Base-by-base conservation (phyloP, 345 rosid genomes). In the Cardamine occulta region DNA sequence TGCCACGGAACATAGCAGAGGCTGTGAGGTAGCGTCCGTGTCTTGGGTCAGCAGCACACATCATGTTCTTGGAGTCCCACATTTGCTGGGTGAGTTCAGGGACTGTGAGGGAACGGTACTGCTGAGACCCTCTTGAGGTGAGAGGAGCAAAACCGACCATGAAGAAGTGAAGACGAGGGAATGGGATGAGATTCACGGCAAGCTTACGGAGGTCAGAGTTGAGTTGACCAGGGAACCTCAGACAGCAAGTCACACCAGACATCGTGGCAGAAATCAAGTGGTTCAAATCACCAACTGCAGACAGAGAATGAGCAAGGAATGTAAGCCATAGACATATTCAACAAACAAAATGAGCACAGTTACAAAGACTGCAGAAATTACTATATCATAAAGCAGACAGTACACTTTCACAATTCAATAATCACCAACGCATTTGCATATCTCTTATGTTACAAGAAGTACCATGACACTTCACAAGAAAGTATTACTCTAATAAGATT, bases 101-200 rank as follows among this genome's bases (percentile, higher is more conserved):
- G 15, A 73, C 74, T 2, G 81, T 21, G 54, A 82, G 78, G 7
- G 82, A 26, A 1, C 75, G 78, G 75, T 79, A 82, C 51, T 79
- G 73, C 56, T 82, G 82, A 14, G 84, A 82, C 7, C 84, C 84
- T 79, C 80, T 70, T 3, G 84, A 75, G 8, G 82, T 82, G 39
- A 82, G 67, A 12, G 84, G 82, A 31, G 80, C 82, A 65, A 65
- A 65, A 10, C 68, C 68, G n/a, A 63, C 69, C 70, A 66, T 48
- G 57, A 66, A 66, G 70, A 66, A 68, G 62, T 68, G 72, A 39
- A 68, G 62, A 37, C 62, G 62, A 23, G 72, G 72, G 62, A 68
- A 68, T 0, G 72, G 72, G 62, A 68, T 54, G 7, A 68, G 72
- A 51, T 66, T 66, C 59, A 66, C 71, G 34, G 71, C 71, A 32